Evolutionary conservation across 2,329 filamentous ascomycete genomes (phyloP).

Genomic region (Fusarium anthophilum): DNA sequence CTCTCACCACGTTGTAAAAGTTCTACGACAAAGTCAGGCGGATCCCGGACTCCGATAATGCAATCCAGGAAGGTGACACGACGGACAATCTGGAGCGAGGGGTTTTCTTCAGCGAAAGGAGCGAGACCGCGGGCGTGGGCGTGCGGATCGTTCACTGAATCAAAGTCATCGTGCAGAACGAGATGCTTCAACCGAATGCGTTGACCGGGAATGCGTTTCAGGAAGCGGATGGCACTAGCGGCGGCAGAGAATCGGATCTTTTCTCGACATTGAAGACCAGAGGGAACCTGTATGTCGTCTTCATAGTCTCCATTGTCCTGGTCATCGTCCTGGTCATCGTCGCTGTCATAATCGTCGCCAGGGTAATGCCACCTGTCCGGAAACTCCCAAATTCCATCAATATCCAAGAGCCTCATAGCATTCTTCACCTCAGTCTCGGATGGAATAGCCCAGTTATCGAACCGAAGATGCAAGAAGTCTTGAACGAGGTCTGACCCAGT

Average conservation of each 20-base stretch:
- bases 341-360: background rate
- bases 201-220: background rate
- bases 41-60: background rate
- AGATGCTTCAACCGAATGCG: background rate
- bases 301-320: background rate
- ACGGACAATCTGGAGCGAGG: background rate
- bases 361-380: background rate
- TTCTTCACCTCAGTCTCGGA: fast-evolving
- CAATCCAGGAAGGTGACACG: background rate
- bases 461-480: background rate
- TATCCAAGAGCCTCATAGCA: background rate
- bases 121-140: background rate
- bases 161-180: background rate
- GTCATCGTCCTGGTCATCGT: fast-evolving
- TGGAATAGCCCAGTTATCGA: background rate
- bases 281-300: too few relatives aligned
- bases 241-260: constrained; percentile 24
- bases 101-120: background rate
- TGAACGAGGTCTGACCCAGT: background rate
- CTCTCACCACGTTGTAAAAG: too few relatives aligned
- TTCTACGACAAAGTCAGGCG: too few relatives aligned
- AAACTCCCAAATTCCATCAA: background rate
- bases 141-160: background rate
- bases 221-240: constrained; percentile 14
- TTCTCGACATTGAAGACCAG: background rate